These are phyloP conservation scores for Fibroporia radiculosa DNA, from an alignment of 768 basidiomycete genomes.

Conservation along the genomic window DNA sequence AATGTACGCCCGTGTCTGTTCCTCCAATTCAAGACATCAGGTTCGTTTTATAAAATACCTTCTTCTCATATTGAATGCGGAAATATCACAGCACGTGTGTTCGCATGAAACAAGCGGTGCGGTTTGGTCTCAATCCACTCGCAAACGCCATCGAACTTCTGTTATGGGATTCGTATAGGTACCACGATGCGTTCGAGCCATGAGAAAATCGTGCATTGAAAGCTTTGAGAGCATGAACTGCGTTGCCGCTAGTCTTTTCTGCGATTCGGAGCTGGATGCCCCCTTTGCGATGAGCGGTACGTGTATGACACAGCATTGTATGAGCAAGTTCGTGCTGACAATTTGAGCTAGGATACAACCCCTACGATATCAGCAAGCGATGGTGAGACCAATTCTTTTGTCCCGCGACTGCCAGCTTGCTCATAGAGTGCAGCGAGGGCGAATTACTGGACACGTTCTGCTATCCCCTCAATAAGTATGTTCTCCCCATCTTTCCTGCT, in stretches of 20 bases:
- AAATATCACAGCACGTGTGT: slow-evolving; percentile 27
- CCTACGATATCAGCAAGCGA: slow-evolving; percentile 61
- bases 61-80: not conserved
- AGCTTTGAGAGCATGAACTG: slow-evolving; percentile 36
- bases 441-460: slow-evolving; percentile 41
- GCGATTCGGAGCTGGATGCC: slow-evolving; percentile 18
- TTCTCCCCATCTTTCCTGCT: not conserved
- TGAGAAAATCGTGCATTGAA: slow-evolving; percentile 33
- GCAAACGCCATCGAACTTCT: not conserved
- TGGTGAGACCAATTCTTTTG: slow-evolving; percentile 25
- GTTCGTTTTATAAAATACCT: slow-evolving; percentile 6
- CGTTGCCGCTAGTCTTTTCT: slow-evolving; percentile 31
- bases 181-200: slow-evolving; percentile 35
- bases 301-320: too few relatives aligned
- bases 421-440: slow-evolving; percentile 33
- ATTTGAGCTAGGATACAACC: slow-evolving; percentile 32
- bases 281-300: slow-evolving; percentile 23
- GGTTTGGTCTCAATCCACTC: slow-evolving; percentile 4
- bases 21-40: slow-evolving; percentile 41
- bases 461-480: slow-evolving; percentile 44
- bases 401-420: not conserved
- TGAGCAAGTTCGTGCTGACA: not conserved
- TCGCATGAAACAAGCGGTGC: slow-evolving; percentile 37
- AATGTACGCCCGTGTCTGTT: slow-evolving; percentile 37
- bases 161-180: slow-evolving; percentile 19